Evolutionary conservation across 2,329 filamentous ascomycete genomes (phyloP).

Genomic region (Microdochium bolleyi): DNA sequence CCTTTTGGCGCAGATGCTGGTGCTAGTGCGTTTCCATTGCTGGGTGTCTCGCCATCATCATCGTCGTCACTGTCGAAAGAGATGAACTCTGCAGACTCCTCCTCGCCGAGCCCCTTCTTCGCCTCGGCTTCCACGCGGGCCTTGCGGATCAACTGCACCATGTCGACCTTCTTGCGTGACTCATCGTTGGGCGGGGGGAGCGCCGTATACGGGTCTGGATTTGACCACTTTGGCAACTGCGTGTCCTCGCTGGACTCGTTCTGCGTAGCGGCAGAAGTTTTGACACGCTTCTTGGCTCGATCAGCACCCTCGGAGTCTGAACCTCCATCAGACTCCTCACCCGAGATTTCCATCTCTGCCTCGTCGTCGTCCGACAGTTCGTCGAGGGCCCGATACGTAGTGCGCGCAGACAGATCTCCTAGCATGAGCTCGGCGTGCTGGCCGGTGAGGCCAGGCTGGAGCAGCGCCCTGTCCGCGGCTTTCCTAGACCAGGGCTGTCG

Average conservation of each 20-base stretch:
- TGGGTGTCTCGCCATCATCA: constrained; percentile 29
- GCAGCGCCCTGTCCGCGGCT: constrained; percentile 25
- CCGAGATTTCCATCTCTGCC: constrained; percentile 57
- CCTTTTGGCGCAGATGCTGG: not conserved
- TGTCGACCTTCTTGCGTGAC: constrained; percentile 70
- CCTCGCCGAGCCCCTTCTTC: constrained; percentile 40
- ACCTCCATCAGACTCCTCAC: constrained; percentile 24
- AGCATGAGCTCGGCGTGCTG: constrained; percentile 36
- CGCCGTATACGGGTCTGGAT: constrained; percentile 87
- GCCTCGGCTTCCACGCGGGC: constrained; percentile 58
- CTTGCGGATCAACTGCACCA: constrained; percentile 87
- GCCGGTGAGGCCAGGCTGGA: constrained; percentile 35
- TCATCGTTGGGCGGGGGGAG: constrained; percentile 72
- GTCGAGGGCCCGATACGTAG: constrained; percentile 46
- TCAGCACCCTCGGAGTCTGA: constrained; percentile 30
- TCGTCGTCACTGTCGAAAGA: constrained; percentile 66
- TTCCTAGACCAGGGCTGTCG: constrained; percentile 2
- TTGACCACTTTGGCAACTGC: constrained; percentile 76
- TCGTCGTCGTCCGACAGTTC: constrained; percentile 57
- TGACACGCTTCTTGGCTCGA: constrained; percentile 34
- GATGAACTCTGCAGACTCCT: constrained; percentile 76
- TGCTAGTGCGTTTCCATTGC: constrained; percentile 1
- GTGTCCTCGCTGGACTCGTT: constrained; percentile 25
- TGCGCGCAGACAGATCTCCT: constrained; percentile 32
- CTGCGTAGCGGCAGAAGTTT: constrained; percentile 17